Evolutionary conservation across 2,329 filamentous ascomycete genomes (phyloP).

Genomic region (Exophiala viscosa): DNA sequence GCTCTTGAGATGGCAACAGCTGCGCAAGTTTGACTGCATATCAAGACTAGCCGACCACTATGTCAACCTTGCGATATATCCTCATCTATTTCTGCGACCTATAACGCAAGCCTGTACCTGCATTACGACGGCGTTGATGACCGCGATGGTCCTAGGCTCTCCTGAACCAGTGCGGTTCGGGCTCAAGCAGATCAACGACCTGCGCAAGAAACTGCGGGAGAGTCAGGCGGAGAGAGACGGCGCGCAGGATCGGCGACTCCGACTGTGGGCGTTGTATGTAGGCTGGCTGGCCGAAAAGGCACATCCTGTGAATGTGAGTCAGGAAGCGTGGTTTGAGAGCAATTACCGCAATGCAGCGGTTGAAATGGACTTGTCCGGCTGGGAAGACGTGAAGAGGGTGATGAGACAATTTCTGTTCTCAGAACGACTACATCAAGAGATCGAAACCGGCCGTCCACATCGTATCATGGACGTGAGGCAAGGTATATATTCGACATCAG

Average conservation of each 20-base stretch:
- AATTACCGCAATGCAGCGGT: constrained; percentile 7
- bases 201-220: constrained; percentile 17
- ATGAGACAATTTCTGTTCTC: constrained; percentile 24
- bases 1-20: constrained; percentile 23
- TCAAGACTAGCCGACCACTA: constrained; percentile 25
- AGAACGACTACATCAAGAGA: constrained; percentile 21
- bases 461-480: constrained; percentile 19
- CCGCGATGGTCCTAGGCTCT: constrained; percentile 23
- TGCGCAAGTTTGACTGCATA: constrained; percentile 27
- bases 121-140: constrained; percentile 19
- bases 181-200: constrained; percentile 18
- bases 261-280: constrained; percentile 25
- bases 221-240: constrained; percentile 12
- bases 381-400: constrained; percentile 23
- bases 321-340: constrained; percentile 19
- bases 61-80: constrained; percentile 24
- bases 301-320: constrained; percentile 11
- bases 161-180: constrained; percentile 27
- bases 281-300: constrained; percentile 24
- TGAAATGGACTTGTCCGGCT: constrained; percentile 8
- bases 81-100: constrained; percentile 22
- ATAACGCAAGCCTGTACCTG: constrained; percentile 21
- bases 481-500: constrained; percentile 24
- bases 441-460: constrained; percentile 14
- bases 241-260: constrained; percentile 11